A percentile compares a stretch with the other conserved stretches of the same genome.
Evolutionary conservation across 352 stramenopile species (phyloP).

Genomic region (Globisporangium canariense): DNA sequence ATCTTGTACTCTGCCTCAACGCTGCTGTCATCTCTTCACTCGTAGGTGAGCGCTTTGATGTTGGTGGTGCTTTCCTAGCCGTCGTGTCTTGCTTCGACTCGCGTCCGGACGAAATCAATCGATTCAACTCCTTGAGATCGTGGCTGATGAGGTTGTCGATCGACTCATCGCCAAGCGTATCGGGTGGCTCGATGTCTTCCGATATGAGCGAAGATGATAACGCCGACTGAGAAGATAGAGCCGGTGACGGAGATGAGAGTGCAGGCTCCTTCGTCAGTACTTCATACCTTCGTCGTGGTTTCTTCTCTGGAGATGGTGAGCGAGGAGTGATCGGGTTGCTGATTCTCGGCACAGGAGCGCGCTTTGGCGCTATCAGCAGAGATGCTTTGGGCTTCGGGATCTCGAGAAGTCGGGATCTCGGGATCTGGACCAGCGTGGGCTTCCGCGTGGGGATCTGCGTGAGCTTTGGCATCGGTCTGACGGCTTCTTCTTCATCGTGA

Average conservation of each 20-base stretch:
- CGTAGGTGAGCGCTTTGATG: constrained; percentile 19
- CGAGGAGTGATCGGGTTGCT: constrained; percentile 1
- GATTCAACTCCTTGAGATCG: constrained; percentile 41
- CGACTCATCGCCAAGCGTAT: constrained; percentile 26
- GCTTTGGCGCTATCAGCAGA: not conserved
- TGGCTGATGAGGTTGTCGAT: constrained; percentile 47
- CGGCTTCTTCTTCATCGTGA: constrained; percentile 2
- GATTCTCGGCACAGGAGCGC: not conserved
- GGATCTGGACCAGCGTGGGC: constrained; percentile 26
- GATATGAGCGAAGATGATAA: constrained; percentile 24
- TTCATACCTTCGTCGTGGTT: not conserved
- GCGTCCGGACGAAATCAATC: constrained; percentile 32
- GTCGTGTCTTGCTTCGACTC: not conserved
- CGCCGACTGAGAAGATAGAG: constrained; percentile 23
- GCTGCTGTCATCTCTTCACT: constrained; percentile 27
- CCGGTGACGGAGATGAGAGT: constrained; percentile 1
- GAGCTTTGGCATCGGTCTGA: constrained; percentile 52
- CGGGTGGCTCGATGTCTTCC: constrained; percentile 23
- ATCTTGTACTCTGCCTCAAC: constrained; percentile 35
- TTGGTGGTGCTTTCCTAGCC: not conserved
- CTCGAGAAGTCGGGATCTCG: constrained; percentile 14
- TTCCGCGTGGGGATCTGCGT: constrained; percentile 38
- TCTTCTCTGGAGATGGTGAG: constrained; percentile 6
- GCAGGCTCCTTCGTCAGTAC: not conserved
- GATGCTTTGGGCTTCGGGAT: constrained; percentile 6